Evolutionary conservation across 2,329 filamentous ascomycete species (phyloP).

Genomic region (Fusarium continuum): DNA sequence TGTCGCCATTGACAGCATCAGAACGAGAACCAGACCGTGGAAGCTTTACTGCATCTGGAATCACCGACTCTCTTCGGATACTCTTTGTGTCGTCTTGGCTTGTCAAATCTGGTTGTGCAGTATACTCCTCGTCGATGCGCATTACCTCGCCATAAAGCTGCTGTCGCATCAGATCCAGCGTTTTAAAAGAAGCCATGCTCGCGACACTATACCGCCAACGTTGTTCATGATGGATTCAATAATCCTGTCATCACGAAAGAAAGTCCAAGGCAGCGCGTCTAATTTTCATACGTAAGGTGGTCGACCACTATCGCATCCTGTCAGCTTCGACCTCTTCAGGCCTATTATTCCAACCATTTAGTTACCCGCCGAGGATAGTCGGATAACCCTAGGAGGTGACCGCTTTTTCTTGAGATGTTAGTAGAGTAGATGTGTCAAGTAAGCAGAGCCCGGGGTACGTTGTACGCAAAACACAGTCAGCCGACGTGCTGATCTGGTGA

Average conservation of each 20-base stretch:
- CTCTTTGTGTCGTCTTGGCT: neutral
- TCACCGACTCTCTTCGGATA: neutral
- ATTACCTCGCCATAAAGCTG: neutral
- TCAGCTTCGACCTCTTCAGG: neutral
- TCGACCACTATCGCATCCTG: neutral
- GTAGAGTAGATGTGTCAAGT: neutral
- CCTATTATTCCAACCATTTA: too few species aligned
- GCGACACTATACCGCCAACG: neutral
- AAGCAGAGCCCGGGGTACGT: neutral
- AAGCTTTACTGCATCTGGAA: neutral
- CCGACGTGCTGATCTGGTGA: neutral
- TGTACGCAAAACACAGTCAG: neutral
- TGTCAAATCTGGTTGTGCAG: neutral
- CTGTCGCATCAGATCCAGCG: neutral
- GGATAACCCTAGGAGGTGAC: too few species aligned
- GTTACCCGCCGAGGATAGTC: neutral
- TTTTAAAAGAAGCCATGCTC: neutral
- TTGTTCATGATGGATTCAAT: neutral
- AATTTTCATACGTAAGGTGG: neutral
- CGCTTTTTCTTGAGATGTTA: neutral
- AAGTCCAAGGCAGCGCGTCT: neutral
- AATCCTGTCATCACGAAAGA: neutral
- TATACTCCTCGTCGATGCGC: neutral
- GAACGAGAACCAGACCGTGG: fast-evolving
- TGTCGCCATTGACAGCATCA: neutral